phyloP scores from a whole-genome alignment of 129 eudicot genomes.

The Centaurea solstitialis region DNA sequence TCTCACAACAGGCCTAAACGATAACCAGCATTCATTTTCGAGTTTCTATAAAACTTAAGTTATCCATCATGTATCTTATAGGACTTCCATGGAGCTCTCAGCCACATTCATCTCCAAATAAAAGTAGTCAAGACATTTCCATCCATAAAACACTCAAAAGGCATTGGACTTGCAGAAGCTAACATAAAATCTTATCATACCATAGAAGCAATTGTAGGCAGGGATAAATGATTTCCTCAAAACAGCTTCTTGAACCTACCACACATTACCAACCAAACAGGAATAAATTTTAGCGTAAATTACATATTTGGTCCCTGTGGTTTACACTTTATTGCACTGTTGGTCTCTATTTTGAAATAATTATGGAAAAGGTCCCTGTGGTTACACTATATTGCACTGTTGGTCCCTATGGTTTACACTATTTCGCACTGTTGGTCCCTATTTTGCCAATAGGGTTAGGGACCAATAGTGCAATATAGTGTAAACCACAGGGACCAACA shows the following conservation, averaged over 20 bases:
- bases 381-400: no score
- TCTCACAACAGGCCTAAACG: neutral
- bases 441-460: no score
- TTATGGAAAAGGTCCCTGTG: no score
- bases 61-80: neutral
- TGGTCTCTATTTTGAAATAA: no score
- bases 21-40: neutral
- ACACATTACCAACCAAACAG: neutral
- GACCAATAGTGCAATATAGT: no score
- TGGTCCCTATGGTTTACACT: no score
- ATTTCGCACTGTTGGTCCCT: no score
- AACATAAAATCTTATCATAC: neutral
- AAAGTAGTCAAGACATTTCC: neutral
- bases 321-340: no score
- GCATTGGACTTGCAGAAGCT: constrained; percentile 1
- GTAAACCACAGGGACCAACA: no score
- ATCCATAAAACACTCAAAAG: neutral
- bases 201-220: constrained; percentile 2
- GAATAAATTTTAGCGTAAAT: neutral
- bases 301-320: no score
- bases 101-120: neutral
- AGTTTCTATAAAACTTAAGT: neutral
- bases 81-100: neutral
- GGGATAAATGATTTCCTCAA: neutral
- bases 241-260: neutral